Evolutionary conservation across 495 filamentous ascomycete species (phyloP).

Genomic region (Amphirosellinia nigrospora): DNA sequence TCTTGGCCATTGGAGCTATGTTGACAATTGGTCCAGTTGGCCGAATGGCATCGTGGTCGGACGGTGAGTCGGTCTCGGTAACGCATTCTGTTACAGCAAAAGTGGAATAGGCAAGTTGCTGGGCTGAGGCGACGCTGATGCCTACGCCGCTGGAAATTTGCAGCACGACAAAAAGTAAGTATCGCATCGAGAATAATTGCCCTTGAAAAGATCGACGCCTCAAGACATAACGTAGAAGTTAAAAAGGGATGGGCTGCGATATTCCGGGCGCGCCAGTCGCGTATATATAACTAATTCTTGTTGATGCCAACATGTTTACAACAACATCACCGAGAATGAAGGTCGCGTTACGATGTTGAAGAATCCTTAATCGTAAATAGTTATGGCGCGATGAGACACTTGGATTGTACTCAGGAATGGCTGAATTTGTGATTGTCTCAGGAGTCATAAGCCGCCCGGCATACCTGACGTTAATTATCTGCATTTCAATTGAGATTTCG

Average conservation of each 20-base stretch:
- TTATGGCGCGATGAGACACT: constrained; percentile 1
- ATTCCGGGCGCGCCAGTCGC: neutral
- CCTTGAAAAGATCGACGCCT: too few species aligned
- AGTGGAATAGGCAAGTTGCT: constrained; percentile 12
- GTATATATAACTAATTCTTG: constrained; percentile 8
- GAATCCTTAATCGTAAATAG: neutral
- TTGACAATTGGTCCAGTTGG: neutral
- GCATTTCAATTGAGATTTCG: neutral
- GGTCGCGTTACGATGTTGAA: neutral
- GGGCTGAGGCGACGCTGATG: neutral
- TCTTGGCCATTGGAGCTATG: neutral
- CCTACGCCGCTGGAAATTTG: neutral
- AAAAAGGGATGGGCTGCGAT: neutral
- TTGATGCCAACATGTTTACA: neutral
- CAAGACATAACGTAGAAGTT: neutral
- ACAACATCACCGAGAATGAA: neutral
- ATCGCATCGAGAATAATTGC: constrained; percentile 1
- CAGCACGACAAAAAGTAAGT: neutral
- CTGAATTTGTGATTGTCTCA: constrained; percentile 10
- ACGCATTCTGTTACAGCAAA: constrained; percentile 18
- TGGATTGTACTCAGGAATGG: neutral
- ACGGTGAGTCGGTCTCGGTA: neutral
- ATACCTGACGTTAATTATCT: neutral
- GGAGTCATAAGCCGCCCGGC: neutral
- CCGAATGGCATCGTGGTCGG: neutral